phyloP scores from a whole-genome alignment of 805 yeast species.

The Komagataella phaffii region DNA sequence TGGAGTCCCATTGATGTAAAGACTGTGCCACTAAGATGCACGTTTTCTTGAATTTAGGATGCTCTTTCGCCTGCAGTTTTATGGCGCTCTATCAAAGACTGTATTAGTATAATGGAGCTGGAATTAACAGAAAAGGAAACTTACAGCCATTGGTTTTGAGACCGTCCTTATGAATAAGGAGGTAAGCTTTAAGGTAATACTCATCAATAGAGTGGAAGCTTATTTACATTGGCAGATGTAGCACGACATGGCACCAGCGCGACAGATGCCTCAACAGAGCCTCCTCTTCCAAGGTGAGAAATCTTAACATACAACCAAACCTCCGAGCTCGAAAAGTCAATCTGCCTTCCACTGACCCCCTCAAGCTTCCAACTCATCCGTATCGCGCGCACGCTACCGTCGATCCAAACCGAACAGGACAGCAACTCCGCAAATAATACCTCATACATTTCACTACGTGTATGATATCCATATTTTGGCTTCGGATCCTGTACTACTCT shows the following conservation, averaged over 20 bases:
- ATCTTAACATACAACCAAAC: too few species aligned
- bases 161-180: conserved; percentile 60
- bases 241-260: not conserved
- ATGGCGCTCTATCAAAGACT: conserved; percentile 29
- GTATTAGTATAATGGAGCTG: not conserved
- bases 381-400: not conserved
- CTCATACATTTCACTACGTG: not conserved
- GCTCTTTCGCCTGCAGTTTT: conserved; percentile 65
- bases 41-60: conserved; percentile 41
- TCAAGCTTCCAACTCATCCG: not conserved
- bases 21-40: conserved; percentile 66
- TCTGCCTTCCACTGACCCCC: not conserved
- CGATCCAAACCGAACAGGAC: not conserved
- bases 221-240: not conserved
- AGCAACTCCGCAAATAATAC: not conserved
- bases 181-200: conserved; percentile 61
- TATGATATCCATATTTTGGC: not conserved
- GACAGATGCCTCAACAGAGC: not conserved
- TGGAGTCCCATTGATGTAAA: conserved; percentile 52
- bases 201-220: conserved; percentile 37
- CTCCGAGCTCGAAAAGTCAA: too few species aligned
- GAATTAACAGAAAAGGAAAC: conserved; percentile 6
- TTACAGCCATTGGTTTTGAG: conserved; percentile 64
- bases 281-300: not conserved
- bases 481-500: not conserved